Conservation (phyloP, 169 alveolate genomes). For the Plasmodium yoelii region DNA sequence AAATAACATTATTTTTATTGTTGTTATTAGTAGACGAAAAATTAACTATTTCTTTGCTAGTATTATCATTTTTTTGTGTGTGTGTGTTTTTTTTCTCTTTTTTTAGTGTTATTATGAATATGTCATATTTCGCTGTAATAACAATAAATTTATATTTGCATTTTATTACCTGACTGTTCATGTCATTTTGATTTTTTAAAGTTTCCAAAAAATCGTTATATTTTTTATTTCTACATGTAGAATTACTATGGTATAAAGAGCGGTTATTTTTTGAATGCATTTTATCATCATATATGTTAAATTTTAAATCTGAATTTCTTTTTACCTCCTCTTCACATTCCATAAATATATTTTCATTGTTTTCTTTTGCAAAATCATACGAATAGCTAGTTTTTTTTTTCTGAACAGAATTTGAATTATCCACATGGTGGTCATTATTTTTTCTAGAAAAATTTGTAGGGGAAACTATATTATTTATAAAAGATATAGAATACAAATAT, state of each 20-base stretch:
- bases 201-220: too few species aligned
- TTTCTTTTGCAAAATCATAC: too few species aligned
- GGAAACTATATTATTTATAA: background rate
- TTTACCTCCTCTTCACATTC: too few species aligned
- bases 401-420: background rate
- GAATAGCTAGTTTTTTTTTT: background rate
- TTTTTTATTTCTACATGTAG: too few species aligned
- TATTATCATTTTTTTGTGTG: background rate
- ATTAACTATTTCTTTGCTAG: constrained; percentile 8
- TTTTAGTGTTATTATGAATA: constrained; percentile 23
- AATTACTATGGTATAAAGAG: too few species aligned
- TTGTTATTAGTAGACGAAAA: constrained; percentile 34
- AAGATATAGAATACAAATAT: constrained; percentile 21
- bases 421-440: background rate
- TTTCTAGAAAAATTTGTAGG: background rate
- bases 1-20: constrained; percentile 5
- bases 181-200: background rate
- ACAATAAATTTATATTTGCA: constrained; percentile 20
- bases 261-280: too few species aligned
- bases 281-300: too few species aligned
- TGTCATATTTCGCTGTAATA: constrained; percentile 36
- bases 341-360: too few species aligned
- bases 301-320: too few species aligned
- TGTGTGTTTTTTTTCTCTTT: constrained; percentile 16
- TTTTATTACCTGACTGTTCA: background rate